These are phyloP conservation scores for Coemansia sp. DNA, from an alignment of 192 early-diverging fungal species.

Conservation along the genomic window DNA sequence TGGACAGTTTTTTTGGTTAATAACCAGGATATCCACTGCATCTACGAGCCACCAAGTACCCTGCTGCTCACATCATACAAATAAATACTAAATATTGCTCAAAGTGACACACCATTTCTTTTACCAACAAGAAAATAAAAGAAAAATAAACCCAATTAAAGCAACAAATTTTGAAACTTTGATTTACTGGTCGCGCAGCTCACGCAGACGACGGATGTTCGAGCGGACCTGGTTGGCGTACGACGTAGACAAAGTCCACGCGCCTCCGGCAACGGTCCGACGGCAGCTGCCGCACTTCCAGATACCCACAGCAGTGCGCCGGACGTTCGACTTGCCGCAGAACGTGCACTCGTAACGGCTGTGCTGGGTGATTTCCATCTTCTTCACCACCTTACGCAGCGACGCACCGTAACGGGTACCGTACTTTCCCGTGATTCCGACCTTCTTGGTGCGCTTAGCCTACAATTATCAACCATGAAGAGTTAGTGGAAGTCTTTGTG, in stretches of 20 bases:
- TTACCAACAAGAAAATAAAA: neutral
- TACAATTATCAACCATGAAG: conserved; percentile 10
- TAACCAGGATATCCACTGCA: too few species aligned
- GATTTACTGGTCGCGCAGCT: conserved; percentile 83
- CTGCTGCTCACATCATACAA: too few species aligned
- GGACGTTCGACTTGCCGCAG: conserved; percentile 98
- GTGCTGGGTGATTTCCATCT: conserved; percentile 99
- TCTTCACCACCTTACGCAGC: conserved; percentile 95
- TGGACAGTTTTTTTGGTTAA: too few species aligned
- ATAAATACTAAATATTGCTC: too few species aligned
- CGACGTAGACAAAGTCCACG: conserved; percentile 86
- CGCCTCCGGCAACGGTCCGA: conserved; percentile 94
- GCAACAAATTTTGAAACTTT: neutral
- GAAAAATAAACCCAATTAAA: conserved; percentile 11
- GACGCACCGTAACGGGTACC: conserved; percentile 99
- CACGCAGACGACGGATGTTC: conserved; percentile 97
- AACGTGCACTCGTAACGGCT: conserved; percentile 99
- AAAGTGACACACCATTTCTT: too few species aligned
- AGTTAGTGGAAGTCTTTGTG: neutral
- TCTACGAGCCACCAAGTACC: too few species aligned
- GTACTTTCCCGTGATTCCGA: conserved; percentile 99
- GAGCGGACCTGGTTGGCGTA: conserved; percentile 88
- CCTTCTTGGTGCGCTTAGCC: conserved; percentile 98
- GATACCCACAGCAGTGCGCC: conserved; percentile 95
- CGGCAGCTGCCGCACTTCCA: conserved; percentile 97